phyloP scores from a whole-genome alignment of 768 basidiomycete species.

The Termitomyces sp. region DNA sequence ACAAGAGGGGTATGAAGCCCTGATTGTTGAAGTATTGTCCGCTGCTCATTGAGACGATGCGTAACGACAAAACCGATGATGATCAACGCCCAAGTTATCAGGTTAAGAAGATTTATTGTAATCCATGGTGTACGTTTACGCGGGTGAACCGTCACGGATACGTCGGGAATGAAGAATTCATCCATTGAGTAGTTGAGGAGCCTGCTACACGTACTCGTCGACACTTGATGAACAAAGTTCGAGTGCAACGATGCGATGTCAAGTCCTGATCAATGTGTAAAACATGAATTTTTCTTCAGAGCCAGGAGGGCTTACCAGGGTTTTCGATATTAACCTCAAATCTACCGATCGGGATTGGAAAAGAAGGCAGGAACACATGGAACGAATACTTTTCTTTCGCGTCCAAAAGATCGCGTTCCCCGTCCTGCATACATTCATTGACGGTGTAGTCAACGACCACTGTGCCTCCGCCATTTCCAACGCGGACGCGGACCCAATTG shows the following conservation, averaged over 20 bases:
- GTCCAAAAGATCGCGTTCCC: slow-evolving; percentile 30
- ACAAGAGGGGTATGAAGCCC: neutral
- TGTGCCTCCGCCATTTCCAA: slow-evolving; percentile 45
- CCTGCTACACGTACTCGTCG: slow-evolving; percentile 31
- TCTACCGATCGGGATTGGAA: slow-evolving; percentile 60
- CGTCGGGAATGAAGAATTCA: slow-evolving; percentile 51
- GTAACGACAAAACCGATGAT: slow-evolving; percentile 20
- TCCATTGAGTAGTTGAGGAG: slow-evolving; percentile 53
- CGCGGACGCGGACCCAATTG: slow-evolving; percentile 58
- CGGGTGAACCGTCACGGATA: slow-evolving; percentile 33
- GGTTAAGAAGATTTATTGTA: slow-evolving; percentile 15
- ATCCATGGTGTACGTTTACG: slow-evolving; percentile 10
- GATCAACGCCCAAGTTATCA: slow-evolving; percentile 25
- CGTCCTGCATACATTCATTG: slow-evolving; percentile 19
- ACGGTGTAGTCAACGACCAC: slow-evolving; percentile 67
- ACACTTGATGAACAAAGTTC: slow-evolving; percentile 51
- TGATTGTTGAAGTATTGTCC: neutral
- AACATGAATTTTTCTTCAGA: neutral
- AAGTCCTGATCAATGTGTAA: slow-evolving; percentile 25
- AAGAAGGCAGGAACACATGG: slow-evolving; percentile 62
- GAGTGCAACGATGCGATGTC: slow-evolving; percentile 40
- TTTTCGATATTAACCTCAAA: slow-evolving; percentile 57
- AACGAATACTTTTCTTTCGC: slow-evolving; percentile 23
- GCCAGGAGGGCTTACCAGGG: slow-evolving; percentile 35
- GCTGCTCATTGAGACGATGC: slow-evolving; percentile 22